phyloP scores from a whole-genome alignment of 805 yeast genomes.

The Lipomyces orientalis region DNA sequence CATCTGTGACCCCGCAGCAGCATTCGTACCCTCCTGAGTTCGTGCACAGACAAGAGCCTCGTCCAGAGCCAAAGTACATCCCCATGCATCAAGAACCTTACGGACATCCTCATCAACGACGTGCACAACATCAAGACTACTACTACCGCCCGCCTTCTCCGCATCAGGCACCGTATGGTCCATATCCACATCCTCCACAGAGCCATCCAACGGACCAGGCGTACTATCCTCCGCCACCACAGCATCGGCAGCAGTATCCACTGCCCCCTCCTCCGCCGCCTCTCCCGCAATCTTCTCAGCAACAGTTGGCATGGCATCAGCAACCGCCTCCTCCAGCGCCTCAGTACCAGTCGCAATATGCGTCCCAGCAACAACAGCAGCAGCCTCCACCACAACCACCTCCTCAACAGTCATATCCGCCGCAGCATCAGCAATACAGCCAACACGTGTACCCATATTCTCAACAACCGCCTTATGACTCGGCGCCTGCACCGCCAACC shows the following conservation, averaged over 20 bases:
- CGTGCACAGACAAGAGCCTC: not conserved
- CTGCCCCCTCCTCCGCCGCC: not conserved
- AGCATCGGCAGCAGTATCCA: slow-evolving; percentile 3
- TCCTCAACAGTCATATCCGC: slow-evolving; percentile 1
- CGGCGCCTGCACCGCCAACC: not conserved
- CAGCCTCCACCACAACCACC: slow-evolving; percentile 1
- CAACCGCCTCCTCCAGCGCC: not conserved
- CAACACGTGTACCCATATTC: not conserved
- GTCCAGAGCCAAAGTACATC: not conserved
- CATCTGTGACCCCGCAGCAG: not conserved
- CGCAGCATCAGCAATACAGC: not conserved
- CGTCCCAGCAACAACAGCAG: not conserved
- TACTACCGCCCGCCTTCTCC: not conserved
- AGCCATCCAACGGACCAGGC: too few species aligned
- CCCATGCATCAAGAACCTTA: not conserved
- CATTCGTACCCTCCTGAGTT: not conserved
- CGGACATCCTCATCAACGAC: not conserved
- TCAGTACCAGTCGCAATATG: slow-evolving; percentile 1
- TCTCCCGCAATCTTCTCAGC: slow-evolving; percentile 2
- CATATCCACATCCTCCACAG: not conserved
- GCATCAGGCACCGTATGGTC: not conserved
- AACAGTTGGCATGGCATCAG: slow-evolving; percentile 11
- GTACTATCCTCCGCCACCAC: not conserved
- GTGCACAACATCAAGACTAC: not conserved
- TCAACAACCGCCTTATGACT: not conserved